phyloP scores from a whole-genome alignment of 2,329 filamentous ascomycete genomes.

The Trichophyton verrucosum region DNA sequence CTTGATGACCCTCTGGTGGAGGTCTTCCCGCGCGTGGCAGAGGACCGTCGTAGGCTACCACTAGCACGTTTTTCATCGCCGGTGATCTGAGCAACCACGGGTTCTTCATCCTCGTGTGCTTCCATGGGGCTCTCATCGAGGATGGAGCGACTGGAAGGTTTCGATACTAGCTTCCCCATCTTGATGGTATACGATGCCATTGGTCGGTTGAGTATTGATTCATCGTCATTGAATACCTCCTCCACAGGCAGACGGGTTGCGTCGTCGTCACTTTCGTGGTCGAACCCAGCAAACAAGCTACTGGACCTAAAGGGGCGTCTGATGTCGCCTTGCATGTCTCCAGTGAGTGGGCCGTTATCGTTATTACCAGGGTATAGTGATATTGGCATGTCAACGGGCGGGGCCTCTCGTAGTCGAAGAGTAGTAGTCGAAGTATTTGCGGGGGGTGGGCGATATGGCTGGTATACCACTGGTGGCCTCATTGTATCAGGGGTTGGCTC shows the following conservation, averaged over 20 bases:
- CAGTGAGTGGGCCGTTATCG: constrained; percentile 61
- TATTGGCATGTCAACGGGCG: constrained; percentile 36
- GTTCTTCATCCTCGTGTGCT: constrained; percentile 26
- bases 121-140: constrained; percentile 24
- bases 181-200: constrained; percentile 33
- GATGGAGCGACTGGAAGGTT: constrained; percentile 19
- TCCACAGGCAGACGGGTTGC: constrained; percentile 14
- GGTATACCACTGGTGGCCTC: background rate
- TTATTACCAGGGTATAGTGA: constrained; percentile 59
- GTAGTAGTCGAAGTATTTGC: background rate
- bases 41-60: constrained; percentile 11
- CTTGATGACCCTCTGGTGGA: constrained; percentile 20
- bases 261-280: constrained; percentile 49
- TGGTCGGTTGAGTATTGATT: constrained; percentile 31
- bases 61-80: constrained; percentile 18
- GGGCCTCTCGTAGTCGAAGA: constrained; percentile 16
- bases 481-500: background rate
- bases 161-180: constrained; percentile 32
- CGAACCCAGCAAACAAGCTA: constrained; percentile 78
- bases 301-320: constrained; percentile 63
- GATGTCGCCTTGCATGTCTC: constrained; percentile 41
- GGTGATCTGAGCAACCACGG: constrained; percentile 9
- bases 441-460: background rate
- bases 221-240: constrained; percentile 33
- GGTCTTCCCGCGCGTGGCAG: constrained; percentile 10